Evolutionary conservation across 352 stramenopile species (phyloP).

Genomic region (Phytophthora cajani): DNA sequence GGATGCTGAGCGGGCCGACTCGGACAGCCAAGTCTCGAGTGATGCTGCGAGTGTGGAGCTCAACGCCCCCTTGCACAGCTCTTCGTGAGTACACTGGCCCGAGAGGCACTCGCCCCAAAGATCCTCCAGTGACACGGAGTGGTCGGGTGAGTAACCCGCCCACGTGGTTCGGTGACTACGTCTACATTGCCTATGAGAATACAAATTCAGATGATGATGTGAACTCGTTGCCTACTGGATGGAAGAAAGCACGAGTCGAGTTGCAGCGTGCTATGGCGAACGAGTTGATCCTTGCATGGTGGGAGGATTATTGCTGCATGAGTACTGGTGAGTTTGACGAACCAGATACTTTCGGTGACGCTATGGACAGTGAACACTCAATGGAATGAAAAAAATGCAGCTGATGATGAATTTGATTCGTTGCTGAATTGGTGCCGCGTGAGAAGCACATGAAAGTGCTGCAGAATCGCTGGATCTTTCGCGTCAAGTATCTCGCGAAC

Average conservation of each 20-base stretch:
- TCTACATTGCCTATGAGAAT: neutral
- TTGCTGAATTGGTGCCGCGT: no score
- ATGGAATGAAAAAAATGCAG: no score
- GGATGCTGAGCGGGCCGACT: neutral
- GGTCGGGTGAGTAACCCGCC: neutral
- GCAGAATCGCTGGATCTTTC: no score
- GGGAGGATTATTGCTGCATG: neutral
- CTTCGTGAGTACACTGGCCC: neutral
- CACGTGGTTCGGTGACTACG: neutral
- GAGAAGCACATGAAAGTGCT: no score
- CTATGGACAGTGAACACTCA: neutral
- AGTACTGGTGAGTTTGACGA: neutral
- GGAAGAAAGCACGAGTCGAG: neutral
- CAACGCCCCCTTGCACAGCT: neutral
- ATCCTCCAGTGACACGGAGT: neutral
- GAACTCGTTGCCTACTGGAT: neutral
- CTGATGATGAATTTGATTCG: no score
- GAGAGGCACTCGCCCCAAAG: neutral
- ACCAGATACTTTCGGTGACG: neutral
- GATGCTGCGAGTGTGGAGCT: neutral
- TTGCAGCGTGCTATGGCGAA: neutral
- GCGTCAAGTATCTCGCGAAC: no score
- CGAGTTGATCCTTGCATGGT: neutral
- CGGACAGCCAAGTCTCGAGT: neutral
- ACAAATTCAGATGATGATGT: constrained; percentile 1